phyloP scores from a whole-genome alignment of 2,329 filamentous ascomycete species.

The Pyricularia grisea region DNA sequence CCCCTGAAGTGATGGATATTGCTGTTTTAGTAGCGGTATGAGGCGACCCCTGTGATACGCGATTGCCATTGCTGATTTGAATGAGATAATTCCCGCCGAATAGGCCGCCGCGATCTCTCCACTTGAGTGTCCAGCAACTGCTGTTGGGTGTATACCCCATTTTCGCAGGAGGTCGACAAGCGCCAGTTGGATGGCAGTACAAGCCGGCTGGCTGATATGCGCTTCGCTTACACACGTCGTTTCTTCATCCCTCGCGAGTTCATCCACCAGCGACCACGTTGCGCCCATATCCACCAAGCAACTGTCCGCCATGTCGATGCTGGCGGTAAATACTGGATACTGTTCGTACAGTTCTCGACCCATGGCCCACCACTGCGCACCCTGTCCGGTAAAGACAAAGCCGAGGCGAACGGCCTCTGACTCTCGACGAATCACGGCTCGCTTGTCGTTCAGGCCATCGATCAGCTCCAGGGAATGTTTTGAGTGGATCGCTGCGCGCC shows the following conservation, averaged over 20 bases:
- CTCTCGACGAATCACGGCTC: constrained; percentile 24
- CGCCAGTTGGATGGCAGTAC: constrained; percentile 28
- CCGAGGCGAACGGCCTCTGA: constrained; percentile 23
- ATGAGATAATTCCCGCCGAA: constrained; percentile 31
- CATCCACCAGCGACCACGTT: constrained; percentile 25
- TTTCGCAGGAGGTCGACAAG: constrained; percentile 24
- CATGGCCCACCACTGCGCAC: constrained; percentile 31
- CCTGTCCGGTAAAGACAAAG: constrained; percentile 33
- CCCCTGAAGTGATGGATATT: constrained; percentile 30
- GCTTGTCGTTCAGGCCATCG: constrained; percentile 29
- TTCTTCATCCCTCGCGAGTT: constrained; percentile 23
- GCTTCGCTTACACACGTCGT: constrained; percentile 25
- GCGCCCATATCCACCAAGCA: constrained; percentile 21
- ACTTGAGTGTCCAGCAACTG: constrained; percentile 29
- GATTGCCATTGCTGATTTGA: constrained; percentile 34
- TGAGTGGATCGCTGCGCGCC: constrained; percentile 32
- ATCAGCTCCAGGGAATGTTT: constrained; percentile 34
- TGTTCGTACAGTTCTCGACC: constrained; percentile 28
- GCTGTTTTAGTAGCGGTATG: constrained; percentile 30
- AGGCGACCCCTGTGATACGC: constrained; percentile 40
- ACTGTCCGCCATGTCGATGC: constrained; percentile 24
- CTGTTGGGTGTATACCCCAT: constrained; percentile 25
- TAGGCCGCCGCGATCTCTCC: constrained; percentile 37
- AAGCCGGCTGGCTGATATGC: constrained; percentile 28
- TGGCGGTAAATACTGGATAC: constrained; percentile 24